phyloP scores from a whole-genome alignment of 139 green algal genomes.

The Tetraselmis chui region DNA sequence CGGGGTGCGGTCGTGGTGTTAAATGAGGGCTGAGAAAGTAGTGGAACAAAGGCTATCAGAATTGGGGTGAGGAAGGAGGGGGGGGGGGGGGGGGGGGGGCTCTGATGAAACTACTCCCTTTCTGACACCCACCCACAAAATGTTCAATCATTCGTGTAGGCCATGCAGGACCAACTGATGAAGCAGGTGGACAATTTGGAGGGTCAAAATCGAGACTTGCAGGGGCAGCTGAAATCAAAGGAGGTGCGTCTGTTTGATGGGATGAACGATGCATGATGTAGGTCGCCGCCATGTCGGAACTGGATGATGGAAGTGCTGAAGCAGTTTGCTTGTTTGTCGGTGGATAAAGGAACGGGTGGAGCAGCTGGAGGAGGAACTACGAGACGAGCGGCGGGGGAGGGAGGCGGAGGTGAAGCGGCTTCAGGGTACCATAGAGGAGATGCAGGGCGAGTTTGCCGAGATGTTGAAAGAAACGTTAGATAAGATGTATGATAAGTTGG shows the following conservation, averaged over 20 bases:
- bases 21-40: no score
- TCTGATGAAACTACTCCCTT: no score
- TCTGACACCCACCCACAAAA: no score
- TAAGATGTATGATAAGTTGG: constrained; percentile 28
- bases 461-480: constrained; percentile 42
- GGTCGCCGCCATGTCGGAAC: no score
- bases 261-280: no score
- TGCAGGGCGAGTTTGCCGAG: constrained; percentile 37
- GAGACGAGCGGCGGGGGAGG: not conserved
- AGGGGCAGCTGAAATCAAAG: constrained; percentile 18
- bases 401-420: not conserved
- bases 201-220: constrained; percentile 16
- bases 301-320: no score
- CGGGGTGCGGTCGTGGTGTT: no score
- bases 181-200: constrained; percentile 33
- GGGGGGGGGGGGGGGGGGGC: no score
- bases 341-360: not conserved
- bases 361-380: not conserved
- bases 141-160: not conserved
- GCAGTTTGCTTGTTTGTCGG: no score
- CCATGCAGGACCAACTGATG: constrained; percentile 28
- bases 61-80: not conserved
- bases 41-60: not conserved
- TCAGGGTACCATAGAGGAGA: constrained; percentile 25
- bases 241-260: constrained; percentile 5